Percentiles rank a stretch among this genome's conserved stretches.
Evolutionary conservation across 768 basidiomycete genomes (phyloP).

Genomic region (Xanthoconium stramineum): DNA sequence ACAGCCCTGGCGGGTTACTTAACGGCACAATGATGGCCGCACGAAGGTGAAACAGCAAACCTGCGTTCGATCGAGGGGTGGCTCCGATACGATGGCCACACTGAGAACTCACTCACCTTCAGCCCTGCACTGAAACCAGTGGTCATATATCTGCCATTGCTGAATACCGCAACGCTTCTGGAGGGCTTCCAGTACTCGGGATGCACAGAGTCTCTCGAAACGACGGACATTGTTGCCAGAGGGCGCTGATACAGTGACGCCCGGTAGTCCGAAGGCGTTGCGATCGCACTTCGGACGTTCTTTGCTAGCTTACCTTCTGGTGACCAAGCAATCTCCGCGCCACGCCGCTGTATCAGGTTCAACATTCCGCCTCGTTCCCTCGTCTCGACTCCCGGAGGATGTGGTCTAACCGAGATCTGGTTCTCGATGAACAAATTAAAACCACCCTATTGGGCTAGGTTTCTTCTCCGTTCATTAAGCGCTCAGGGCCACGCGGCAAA

Average conservation of each 20-base stretch:
- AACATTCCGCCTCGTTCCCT: background rate
- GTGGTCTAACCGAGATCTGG: background rate
- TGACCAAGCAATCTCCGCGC: constrained; percentile 16
- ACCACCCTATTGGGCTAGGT: background rate
- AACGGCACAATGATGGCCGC: constrained; percentile 14
- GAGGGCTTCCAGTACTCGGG: background rate
- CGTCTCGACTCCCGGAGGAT: background rate
- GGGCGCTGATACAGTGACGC: constrained; percentile 1
- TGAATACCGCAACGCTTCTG: background rate
- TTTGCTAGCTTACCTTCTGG: constrained; percentile 12
- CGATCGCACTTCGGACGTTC: constrained; percentile 17
- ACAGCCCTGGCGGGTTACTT: constrained; percentile 12
- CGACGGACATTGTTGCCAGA: background rate
- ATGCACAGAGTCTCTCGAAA: background rate
- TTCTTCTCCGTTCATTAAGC: background rate
- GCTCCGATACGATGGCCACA: background rate
- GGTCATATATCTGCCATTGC: background rate
- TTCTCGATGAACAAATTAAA: background rate
- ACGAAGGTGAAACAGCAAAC: constrained; percentile 9
- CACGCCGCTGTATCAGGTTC: background rate
- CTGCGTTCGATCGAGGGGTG: constrained; percentile 5
- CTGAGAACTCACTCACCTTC: constrained; percentile 1
- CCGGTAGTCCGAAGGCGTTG: constrained; percentile 17
- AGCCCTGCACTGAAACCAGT: background rate
- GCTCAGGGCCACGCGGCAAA: background rate